phyloP scores from a whole-genome alignment of 805 yeast species.

The Scheffersomyces stipitis region DNA sequence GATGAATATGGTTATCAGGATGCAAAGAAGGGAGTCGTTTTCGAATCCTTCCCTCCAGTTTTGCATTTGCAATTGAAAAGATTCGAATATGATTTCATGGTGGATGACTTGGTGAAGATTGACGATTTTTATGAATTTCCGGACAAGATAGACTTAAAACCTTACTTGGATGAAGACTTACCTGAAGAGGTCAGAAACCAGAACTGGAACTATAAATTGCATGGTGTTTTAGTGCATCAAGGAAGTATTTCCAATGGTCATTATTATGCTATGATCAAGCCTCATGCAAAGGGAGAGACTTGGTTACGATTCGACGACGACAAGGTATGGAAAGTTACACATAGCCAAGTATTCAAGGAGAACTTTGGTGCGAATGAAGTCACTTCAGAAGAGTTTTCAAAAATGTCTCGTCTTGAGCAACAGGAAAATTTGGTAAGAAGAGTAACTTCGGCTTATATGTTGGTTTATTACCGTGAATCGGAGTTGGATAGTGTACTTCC shows the following conservation, averaged over 20 bases:
- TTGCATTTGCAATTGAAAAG: conserved; percentile 90
- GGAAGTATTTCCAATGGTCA: conserved; percentile 97
- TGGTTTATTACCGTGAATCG: conserved; percentile 80
- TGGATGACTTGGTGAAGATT: conserved; percentile 84
- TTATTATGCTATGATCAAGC: conserved; percentile 91
- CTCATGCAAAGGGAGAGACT: conserved; percentile 54
- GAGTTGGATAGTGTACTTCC: conserved; percentile 58
- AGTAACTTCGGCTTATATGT: conserved; percentile 95
- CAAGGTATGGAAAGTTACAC: conserved; percentile 83
- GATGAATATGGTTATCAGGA: conserved; percentile 89
- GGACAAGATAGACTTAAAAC: conserved; percentile 72
- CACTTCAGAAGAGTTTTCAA: conserved; percentile 46
- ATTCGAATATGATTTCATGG: conserved; percentile 89
- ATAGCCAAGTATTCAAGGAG: conserved; percentile 83
- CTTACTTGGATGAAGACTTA: conserved; percentile 66
- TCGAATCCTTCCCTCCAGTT: conserved; percentile 87
- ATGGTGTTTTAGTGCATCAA: conserved; percentile 93
- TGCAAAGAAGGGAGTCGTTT: conserved; percentile 94
- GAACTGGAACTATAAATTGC: conserved; percentile 77
- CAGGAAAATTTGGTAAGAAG: conserved; percentile 65
- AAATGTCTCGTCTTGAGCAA: conserved; percentile 58
- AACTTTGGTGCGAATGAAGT: conserved; percentile 82
- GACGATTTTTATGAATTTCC: conserved; percentile 93
- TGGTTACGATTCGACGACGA: conserved; percentile 98
- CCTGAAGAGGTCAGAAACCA: conserved; percentile 43